Percentiles rank a stretch among this genome's conserved stretches.
Conservation (phyloP, 1,284 basidiomycete species). For the Heterobasidion annosum region DNA sequence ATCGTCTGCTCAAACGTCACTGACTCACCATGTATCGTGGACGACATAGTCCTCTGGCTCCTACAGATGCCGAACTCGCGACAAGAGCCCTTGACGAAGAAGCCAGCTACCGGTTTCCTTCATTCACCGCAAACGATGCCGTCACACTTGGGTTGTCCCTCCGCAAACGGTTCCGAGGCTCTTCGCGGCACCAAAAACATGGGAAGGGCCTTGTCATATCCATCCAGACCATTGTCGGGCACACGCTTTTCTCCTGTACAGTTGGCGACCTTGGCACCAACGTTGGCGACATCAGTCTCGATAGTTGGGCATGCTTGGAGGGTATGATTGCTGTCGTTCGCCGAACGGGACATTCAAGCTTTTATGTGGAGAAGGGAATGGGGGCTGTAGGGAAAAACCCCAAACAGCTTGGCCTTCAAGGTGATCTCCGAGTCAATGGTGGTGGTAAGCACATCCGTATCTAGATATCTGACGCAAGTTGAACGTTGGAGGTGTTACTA, state of each 20-base stretch:
- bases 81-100: constrained; percentile 64
- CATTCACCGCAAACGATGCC: constrained; percentile 68
- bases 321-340: constrained; percentile 72
- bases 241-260: constrained; percentile 72
- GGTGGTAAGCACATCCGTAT: constrained; percentile 46
- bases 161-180: constrained; percentile 70
- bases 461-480: not conserved
- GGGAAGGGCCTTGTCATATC: constrained; percentile 74
- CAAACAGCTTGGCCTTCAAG: constrained; percentile 57
- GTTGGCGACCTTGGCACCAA: constrained; percentile 65
- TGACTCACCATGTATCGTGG: constrained; percentile 33
- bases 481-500: constrained; percentile 15
- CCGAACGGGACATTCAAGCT: constrained; percentile 75
- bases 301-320: constrained; percentile 70
- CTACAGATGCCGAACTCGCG: constrained; percentile 64
- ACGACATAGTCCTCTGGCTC: constrained; percentile 45
- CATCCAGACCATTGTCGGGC: constrained; percentile 68
- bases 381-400: constrained; percentile 70
- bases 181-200: constrained; percentile 50
- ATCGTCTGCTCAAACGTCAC: too few relatives aligned
- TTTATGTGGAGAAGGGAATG: constrained; percentile 77
- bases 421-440: constrained; percentile 56
- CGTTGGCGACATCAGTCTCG: constrained; percentile 66
- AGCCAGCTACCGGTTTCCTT: constrained; percentile 53
- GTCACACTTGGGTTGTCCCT: constrained; percentile 73